Conservation (phyloP, 768 basidiomycete genomes). For the Lentinus tigrinus region DNA sequence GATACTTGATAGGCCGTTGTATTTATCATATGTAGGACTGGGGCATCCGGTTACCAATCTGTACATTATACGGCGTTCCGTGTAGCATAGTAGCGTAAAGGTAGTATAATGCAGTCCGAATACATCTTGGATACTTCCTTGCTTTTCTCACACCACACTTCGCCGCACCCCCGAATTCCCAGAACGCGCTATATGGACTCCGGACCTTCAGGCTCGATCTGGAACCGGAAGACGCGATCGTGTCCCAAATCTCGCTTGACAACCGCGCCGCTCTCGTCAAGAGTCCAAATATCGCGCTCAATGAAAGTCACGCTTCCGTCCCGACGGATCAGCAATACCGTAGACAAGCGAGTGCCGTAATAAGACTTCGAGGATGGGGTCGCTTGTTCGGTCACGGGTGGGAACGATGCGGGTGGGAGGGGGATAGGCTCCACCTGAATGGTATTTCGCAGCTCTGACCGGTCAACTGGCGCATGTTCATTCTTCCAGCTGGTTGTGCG, state of each 20-base stretch:
- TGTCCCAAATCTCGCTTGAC: slow-evolving; percentile 14
- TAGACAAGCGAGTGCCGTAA: slow-evolving; percentile 76
- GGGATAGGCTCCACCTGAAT: slow-evolving; percentile 58
- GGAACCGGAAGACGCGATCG: slow-evolving; percentile 25
- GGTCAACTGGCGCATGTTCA: slow-evolving; percentile 40
- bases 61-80: slow-evolving; percentile 17
- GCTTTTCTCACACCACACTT: slow-evolving; percentile 9
- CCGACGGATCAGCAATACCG: slow-evolving; percentile 63
- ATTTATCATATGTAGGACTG: slow-evolving; percentile 12
- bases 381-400: not conserved
- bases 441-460: slow-evolving; percentile 58
- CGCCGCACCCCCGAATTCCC: not conserved
- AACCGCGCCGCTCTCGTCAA: slow-evolving; percentile 37
- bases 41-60: slow-evolving; percentile 7
- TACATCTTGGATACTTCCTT: not conserved
- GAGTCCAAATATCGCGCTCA: slow-evolving; percentile 69
- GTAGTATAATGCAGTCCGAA: slow-evolving; percentile 10
- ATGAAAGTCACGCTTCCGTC: slow-evolving; percentile 62
- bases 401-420: slow-evolving; percentile 13
- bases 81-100: slow-evolving; percentile 19
- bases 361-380: slow-evolving; percentile 13
- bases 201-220: slow-evolving; percentile 9
- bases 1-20: slow-evolving; percentile 1
- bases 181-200: not conserved
- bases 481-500: slow-evolving; percentile 17